Conservation (phyloP, 805 yeast genomes). For the Yarrowia alimentaria region DNA sequence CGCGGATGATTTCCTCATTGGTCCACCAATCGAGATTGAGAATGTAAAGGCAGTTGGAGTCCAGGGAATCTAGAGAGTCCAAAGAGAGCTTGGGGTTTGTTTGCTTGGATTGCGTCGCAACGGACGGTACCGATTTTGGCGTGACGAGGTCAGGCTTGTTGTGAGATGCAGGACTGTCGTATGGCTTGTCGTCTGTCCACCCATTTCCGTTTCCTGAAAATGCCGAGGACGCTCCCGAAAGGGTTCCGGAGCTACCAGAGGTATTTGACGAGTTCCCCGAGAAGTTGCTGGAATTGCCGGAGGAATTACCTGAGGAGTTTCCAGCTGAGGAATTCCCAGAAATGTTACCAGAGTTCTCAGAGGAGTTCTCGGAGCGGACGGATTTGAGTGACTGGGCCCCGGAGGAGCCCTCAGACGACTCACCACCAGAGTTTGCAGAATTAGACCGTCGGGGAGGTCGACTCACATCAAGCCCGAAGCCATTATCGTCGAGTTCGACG, state of each 20-base stretch:
- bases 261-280: no score
- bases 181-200: constrained; percentile 5
- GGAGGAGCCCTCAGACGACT: constrained; percentile 16
- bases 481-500: constrained; percentile 21
- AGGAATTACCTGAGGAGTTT: neutral
- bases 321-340: constrained; percentile 3
- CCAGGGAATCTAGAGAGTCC: constrained; percentile 4
- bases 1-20: constrained; percentile 33
- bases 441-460: constrained; percentile 9
- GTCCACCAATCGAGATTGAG: constrained; percentile 33
- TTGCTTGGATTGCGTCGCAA: neutral
- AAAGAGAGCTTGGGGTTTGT: constrained; percentile 10
- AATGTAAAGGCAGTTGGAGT: constrained; percentile 20
- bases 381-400: no score
- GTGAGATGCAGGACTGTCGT: no score
- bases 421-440: constrained; percentile 10
- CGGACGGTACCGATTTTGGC: neutral
- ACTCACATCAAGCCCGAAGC: constrained; percentile 13
- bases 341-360: neutral
- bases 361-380: constrained; percentile 9
- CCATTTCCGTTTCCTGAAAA: neutral
- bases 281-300: no score
- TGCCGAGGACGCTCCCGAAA: neutral
- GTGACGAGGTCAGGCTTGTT: constrained; percentile 13
- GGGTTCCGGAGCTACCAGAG: neutral